These are phyloP conservation scores for Letharia columbiana DNA, from an alignment of 495 filamentous ascomycete genomes.

Conservation along the genomic window DNA sequence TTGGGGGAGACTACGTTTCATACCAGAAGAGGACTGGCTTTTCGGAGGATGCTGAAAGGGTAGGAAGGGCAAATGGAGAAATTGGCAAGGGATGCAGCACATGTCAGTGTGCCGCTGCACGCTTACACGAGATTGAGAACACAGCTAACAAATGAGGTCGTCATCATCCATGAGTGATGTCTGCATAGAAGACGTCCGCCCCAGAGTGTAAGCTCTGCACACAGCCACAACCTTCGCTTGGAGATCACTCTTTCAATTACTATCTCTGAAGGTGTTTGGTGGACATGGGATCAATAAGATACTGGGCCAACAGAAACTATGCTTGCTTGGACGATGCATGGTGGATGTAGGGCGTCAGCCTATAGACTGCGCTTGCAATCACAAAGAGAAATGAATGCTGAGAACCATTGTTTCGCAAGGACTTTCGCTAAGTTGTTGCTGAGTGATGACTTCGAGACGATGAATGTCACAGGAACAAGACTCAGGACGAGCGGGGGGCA, in stretches of 20 bases:
- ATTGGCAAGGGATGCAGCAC: background rate
- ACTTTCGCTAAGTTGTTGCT: too few relatives aligned
- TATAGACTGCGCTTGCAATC: too few relatives aligned
- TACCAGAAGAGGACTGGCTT: background rate
- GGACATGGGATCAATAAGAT: background rate
- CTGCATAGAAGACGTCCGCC: background rate
- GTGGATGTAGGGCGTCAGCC: too few relatives aligned
- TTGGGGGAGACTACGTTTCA: background rate
- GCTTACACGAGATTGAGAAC: background rate
- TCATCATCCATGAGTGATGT: background rate
- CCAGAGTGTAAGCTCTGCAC: background rate
- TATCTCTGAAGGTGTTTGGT: background rate
- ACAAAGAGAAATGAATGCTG: too few relatives aligned
- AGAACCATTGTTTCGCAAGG: too few relatives aligned
- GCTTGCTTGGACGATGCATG: too few relatives aligned
- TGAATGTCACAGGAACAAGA: too few relatives aligned
- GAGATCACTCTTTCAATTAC: background rate
- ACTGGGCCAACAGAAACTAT: background rate
- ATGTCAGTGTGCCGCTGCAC: background rate
- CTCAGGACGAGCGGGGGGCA: too few relatives aligned
- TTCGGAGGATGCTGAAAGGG: background rate
- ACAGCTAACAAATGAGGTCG: background rate
- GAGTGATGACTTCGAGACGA: too few relatives aligned
- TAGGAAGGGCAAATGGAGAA: background rate
- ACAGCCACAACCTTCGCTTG: background rate